Percentiles rank a stretch among this genome's conserved stretches.
These are phyloP conservation scores for Hansfordia pulvinata DNA, from an alignment of 2,329 filamentous ascomycete species.

Conservation along the genomic window DNA sequence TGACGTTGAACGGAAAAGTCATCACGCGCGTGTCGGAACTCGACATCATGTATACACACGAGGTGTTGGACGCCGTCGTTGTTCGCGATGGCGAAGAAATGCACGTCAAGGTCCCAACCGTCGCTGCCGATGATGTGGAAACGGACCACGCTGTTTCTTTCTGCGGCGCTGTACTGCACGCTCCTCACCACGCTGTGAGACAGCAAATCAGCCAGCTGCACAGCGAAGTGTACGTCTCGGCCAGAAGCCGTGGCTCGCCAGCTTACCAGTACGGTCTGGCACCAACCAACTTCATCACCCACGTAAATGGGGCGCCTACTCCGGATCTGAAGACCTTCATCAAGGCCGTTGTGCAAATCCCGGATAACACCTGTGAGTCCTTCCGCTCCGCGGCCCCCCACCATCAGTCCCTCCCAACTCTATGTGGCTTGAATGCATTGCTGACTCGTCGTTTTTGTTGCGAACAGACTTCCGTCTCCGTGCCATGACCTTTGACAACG, in stretches of 20 bases:
- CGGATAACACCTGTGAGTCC: conserved; percentile 75
- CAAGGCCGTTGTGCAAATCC: conserved; percentile 69
- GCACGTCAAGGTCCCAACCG: conserved; percentile 65
- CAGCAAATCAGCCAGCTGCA: conserved; percentile 96
- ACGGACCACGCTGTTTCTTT: conserved; percentile 87
- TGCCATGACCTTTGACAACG: conserved; percentile 96
- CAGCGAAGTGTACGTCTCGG: conserved; percentile 91
- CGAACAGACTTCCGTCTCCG: conserved; percentile 74
- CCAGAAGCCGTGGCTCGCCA: conserved; percentile 68
- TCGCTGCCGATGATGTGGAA: conserved; percentile 80
- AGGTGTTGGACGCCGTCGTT: conserved; percentile 70
- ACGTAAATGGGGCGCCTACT: conserved; percentile 81
- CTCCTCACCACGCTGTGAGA: conserved; percentile 87
- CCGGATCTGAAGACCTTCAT: conserved; percentile 73
- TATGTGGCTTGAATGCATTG: conserved; percentile 5
- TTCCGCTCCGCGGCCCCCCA: not conserved
- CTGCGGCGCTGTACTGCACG: conserved; percentile 86
- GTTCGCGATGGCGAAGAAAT: conserved; percentile 76
- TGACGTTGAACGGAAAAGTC: conserved; percentile 81
- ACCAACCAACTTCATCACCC: conserved; percentile 94
- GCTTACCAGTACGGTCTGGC: conserved; percentile 84
- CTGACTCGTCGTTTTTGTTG: conserved; percentile 7
- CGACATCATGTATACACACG: conserved; percentile 90
- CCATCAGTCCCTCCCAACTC: conserved; percentile 1
- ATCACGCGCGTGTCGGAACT: conserved; percentile 89